These are phyloP conservation scores for Dujonia santamariae DNA, from an alignment of 1,139 yeast species.

Conservation along the genomic window DNA sequence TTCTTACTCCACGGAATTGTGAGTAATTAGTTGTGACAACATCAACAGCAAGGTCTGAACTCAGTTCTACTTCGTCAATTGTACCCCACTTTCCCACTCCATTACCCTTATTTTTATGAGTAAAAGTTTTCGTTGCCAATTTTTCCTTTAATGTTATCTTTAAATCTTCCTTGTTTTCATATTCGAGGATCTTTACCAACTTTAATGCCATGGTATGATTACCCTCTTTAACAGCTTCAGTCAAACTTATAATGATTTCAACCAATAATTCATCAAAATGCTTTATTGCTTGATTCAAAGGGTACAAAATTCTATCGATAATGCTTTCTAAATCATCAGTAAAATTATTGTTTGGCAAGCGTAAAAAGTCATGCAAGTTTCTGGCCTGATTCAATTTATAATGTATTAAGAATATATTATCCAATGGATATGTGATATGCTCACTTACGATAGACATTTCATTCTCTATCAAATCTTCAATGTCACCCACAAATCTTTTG, in stretches of 20 bases:
- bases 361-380: conserved; percentile 75
- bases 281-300: conserved; percentile 46
- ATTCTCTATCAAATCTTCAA: conserved; percentile 51
- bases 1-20: conserved; percentile 39
- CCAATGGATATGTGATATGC: conserved; percentile 55
- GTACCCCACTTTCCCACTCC: conserved; percentile 16
- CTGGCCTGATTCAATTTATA: conserved; percentile 66
- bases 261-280: conserved; percentile 66
- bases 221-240: conserved; percentile 68
- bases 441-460: conserved; percentile 50
- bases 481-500: conserved; percentile 45
- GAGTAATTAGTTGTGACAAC: conserved; percentile 25
- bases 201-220: conserved; percentile 69
- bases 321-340: conserved; percentile 73
- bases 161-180: conserved; percentile 76
- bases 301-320: conserved; percentile 55
- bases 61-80: conserved; percentile 1
- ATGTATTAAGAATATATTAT: conserved; percentile 65
- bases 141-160: conserved; percentile 52
- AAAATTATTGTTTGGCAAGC: conserved; percentile 47
- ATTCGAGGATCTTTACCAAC: conserved; percentile 71
- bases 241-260: conserved; percentile 58
- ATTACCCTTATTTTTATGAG: conserved; percentile 17
- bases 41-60: conserved; percentile 10
- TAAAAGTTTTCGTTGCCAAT: no score